A percentile compares a stretch with the other conserved stretches of the same genome.
Conservation (phyloP, 352 stramenopile genomes). For the Globisporangium takayamanum region DNA sequence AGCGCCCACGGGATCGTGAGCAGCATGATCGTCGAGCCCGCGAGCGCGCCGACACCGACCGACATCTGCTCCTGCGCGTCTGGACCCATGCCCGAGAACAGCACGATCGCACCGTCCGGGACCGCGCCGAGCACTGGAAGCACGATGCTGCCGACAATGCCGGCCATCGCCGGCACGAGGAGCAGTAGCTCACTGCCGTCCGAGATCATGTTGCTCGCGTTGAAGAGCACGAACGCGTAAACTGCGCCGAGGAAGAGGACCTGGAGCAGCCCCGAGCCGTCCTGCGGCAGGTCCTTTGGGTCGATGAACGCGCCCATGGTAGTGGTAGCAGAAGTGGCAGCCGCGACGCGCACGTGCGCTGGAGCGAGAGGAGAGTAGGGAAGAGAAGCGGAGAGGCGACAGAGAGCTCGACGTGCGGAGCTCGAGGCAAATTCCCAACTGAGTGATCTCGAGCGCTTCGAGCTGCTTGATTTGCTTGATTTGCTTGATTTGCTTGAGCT, state of each 20-base stretch:
- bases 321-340: neutral
- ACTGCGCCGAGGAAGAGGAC: constrained; percentile 93
- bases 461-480: neutral
- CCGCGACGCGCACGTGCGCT: neutral
- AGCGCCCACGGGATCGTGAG: constrained; percentile 97
- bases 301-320: constrained; percentile 74
- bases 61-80: constrained; percentile 93
- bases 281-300: constrained; percentile 72
- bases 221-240: constrained; percentile 97
- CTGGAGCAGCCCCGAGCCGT: constrained; percentile 75
- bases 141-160: constrained; percentile 95
- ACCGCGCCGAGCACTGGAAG: constrained; percentile 96
- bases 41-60: constrained; percentile 96
- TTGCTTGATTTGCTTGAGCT: neutral
- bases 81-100: constrained; percentile 94
- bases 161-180: constrained; percentile 92
- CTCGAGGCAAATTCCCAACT: constrained; percentile 14
- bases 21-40: constrained; percentile 98
- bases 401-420: constrained; percentile 1
- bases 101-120: constrained; percentile 95
- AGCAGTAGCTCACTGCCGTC: constrained; percentile 97
- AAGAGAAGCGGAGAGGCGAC: neutral
- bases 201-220: constrained; percentile 96
- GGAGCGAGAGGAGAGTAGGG: constrained; percentile 3
- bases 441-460: neutral